phyloP scores from a whole-genome alignment of 1,139 yeast genomes.

The Zygosaccharomyces sapae region DNA sequence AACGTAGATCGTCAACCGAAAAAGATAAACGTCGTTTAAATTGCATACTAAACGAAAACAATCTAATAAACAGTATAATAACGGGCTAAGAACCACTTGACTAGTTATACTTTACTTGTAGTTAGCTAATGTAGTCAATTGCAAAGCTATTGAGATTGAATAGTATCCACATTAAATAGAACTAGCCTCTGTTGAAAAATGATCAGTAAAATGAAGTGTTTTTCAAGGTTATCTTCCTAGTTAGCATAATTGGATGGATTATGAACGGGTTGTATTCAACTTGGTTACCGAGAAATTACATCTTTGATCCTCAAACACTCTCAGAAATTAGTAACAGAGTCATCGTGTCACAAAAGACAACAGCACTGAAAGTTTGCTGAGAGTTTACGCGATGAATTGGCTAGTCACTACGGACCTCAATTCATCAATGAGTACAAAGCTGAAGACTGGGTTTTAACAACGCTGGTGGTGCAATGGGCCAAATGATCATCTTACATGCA shows the following conservation, averaged over 20 bases:
- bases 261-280: constrained; percentile 47
- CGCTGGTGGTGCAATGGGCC: constrained; percentile 99
- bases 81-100: too few relatives aligned
- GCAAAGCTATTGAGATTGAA: too few relatives aligned
- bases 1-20: constrained; percentile 1
- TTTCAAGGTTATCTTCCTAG: constrained; percentile 16
- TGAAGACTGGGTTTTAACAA: constrained; percentile 92
- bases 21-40: too few relatives aligned
- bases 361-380: constrained; percentile 40
- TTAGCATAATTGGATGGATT: constrained; percentile 22
- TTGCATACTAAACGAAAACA: background rate
- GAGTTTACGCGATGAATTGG: constrained; percentile 54
- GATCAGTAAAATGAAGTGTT: constrained; percentile 30
- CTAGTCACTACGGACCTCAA: constrained; percentile 61
- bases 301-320: constrained; percentile 45
- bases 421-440: constrained; percentile 62
- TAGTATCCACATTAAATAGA: too few relatives aligned
- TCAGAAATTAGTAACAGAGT: constrained; percentile 49
- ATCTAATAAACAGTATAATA: too few relatives aligned
- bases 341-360: constrained; percentile 47
- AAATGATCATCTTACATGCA: constrained; percentile 92
- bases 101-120: too few relatives aligned
- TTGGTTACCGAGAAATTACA: constrained; percentile 67
- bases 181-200: background rate
- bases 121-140: too few relatives aligned